Conservation (phyloP, 2,329 filamentous ascomycete genomes). For the Arthrinium phaeospermum region DNA sequence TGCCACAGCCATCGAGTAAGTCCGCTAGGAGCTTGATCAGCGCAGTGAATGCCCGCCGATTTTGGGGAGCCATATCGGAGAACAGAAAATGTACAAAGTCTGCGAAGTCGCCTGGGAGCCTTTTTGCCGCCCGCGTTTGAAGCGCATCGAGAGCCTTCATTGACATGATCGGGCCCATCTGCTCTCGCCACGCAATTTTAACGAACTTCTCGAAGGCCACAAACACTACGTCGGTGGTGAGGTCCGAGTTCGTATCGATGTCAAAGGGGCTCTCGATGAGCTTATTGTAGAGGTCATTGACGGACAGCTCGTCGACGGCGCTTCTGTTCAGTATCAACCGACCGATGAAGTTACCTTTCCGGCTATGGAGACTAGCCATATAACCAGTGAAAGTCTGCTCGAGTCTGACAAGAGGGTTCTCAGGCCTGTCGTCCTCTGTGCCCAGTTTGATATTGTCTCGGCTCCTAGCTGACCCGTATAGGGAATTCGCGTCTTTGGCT, state of each 20-base stretch:
- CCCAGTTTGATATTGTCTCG: conserved; percentile 49
- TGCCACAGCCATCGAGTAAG: conserved; percentile 85
- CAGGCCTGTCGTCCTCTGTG: conserved; percentile 57
- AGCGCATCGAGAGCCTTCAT: conserved; percentile 73
- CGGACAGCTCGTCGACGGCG: conserved; percentile 75
- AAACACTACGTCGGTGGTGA: conserved; percentile 83
- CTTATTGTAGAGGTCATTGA: conserved; percentile 90
- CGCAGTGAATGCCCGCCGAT: conserved; percentile 78
- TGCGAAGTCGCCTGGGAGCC: conserved; percentile 74
- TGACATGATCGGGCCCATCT: conserved; percentile 85
- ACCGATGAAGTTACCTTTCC: conserved; percentile 86
- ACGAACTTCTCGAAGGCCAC: conserved; percentile 94
- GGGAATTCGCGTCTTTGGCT: conserved; percentile 55
- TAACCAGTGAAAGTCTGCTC: conserved; percentile 89
- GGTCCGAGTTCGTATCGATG: conserved; percentile 75
- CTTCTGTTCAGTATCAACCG: conserved; percentile 73
- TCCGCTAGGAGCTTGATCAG: conserved; percentile 87
- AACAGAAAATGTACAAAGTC: conserved; percentile 71
- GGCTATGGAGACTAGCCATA: conserved; percentile 78
- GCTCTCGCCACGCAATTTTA: conserved; percentile 83
- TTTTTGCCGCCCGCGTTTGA: conserved; percentile 70
- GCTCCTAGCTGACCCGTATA: conserved; percentile 60
- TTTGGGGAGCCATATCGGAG: conserved; percentile 71
- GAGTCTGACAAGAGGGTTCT: conserved; percentile 73
- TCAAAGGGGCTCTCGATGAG: conserved; percentile 84